Evolutionary conservation across 2,329 filamentous ascomycete species (phyloP).

Genomic region (Colletotrichum falcatum): DNA sequence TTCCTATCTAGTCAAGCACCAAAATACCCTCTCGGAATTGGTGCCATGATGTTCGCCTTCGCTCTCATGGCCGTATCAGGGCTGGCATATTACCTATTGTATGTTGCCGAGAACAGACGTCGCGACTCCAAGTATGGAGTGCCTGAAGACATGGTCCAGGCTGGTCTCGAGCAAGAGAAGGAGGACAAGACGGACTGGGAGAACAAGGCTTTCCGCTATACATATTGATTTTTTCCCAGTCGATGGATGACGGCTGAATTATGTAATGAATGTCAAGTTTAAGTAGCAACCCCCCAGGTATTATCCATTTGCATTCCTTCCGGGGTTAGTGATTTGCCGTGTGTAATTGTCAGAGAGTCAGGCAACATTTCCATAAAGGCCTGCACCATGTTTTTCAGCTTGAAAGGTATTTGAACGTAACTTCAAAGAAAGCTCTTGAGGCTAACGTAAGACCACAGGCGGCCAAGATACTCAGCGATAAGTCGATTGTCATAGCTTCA

Average conservation of each 20-base stretch:
- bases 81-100: constrained; percentile 43
- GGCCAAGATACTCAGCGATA: neutral
- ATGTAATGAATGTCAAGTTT: neutral
- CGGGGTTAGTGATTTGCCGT: neutral
- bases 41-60: constrained; percentile 47
- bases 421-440: neutral
- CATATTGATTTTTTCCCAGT: constrained; percentile 8
- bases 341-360: neutral
- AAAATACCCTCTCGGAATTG: constrained; percentile 46
- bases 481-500: neutral
- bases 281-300: no score
- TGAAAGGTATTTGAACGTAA: neutral
- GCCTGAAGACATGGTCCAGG: constrained; percentile 23
- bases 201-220: constrained; percentile 39
- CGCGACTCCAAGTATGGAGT: constrained; percentile 36
- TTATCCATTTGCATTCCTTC: neutral
- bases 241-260: neutral
- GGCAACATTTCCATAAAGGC: no score
- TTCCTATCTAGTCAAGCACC: constrained; percentile 47
- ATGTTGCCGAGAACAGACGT: constrained; percentile 44
- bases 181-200: constrained; percentile 37
- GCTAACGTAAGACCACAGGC: neutral
- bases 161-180: constrained; percentile 38
- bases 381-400: neutral
- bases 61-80: constrained; percentile 44